Conservation (phyloP, 73 alveolate species). For the Symbiodinium pilosum region DNA sequence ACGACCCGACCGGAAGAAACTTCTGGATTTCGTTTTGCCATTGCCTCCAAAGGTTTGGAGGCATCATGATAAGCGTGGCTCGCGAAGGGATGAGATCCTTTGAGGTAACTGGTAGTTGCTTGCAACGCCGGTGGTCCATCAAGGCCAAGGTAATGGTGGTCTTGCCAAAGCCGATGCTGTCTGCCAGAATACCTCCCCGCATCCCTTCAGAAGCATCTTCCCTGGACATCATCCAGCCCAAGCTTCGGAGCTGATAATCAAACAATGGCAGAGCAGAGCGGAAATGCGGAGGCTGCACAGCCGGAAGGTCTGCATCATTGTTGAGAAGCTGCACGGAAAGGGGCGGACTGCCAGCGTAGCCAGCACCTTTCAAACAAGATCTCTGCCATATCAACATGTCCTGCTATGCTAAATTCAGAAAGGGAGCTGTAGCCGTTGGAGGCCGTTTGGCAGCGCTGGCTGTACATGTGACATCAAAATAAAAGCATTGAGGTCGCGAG, state of each 20-base stretch:
- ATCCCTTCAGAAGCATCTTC: neutral
- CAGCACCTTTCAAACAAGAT: neutral
- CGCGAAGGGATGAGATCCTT: constrained; percentile 13
- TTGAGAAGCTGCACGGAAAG: constrained; percentile 17
- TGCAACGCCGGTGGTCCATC: constrained; percentile 49
- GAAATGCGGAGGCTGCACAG: constrained; percentile 28
- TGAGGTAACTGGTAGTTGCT: neutral
- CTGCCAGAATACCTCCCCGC: constrained; percentile 45
- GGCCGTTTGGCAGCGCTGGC: constrained; percentile 1
- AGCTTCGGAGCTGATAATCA: constrained; percentile 39
- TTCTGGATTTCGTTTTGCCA: constrained; percentile 52
- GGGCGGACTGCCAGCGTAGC: neutral
- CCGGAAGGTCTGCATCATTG: constrained; percentile 44
- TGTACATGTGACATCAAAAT: neutral
- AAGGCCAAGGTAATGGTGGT: constrained; percentile 44
- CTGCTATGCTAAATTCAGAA: neutral
- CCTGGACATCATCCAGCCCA: constrained; percentile 46
- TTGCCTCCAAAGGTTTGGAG: constrained; percentile 46
- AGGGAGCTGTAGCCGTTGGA: neutral
- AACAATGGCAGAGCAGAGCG: constrained; percentile 23
- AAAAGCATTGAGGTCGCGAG: constrained; percentile 7
- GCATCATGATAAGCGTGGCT: constrained; percentile 53
- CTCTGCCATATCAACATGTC: neutral
- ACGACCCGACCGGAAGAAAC: constrained; percentile 33
- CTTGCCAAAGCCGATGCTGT: constrained; percentile 55